Evolutionary conservation across 306 rosid species (phyloP), one percentile per base, ranked within the genome.

Genomic region (Lathyrus aphaca): DNA sequence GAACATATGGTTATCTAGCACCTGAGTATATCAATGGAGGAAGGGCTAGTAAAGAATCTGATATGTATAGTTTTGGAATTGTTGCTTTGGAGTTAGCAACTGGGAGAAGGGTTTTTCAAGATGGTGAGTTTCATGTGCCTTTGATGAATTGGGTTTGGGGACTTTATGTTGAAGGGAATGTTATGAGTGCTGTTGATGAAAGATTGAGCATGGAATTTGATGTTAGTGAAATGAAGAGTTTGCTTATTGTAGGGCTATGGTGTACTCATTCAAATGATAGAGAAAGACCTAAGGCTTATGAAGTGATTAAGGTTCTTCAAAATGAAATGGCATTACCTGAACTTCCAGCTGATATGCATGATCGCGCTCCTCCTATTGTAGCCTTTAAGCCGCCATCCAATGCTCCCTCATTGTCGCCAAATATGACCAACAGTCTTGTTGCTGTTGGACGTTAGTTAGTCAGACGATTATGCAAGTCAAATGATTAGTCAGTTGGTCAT

Each of bases 71-170:
- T 74, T 89, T 82, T 72, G 96, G 90, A 0, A 84, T 86, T 7
- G 85, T 89, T 23, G 87, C 85, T 2, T 71, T 89, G 66, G 96
- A 89, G 63, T 53, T 89, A 30, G 87, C 92, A 7, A 79, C 88
- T 69, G 96, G 96, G 12, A 80, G 84, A 67, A 80, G 82, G 43
- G 38, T 69, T 8, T 83, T 48, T 46, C 56, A 58, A 3, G 80
- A 83, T 10, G 87, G 84, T 1, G 84, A 76, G 16, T 77, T 56
- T 60, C 84, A 80, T 35, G 57, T 77, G 5, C 39, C 77, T 21
- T 37, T 66, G 17, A 14, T 71, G 48, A 58, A 43, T 6, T 83
- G 86, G 86, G 77, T 77, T 10, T 73, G 84, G 86, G 58, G 74
- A 6, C 46, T 81, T 2, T 73, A 76, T 42, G 84, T 81, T 4